These are phyloP conservation scores for Populus deltoides DNA, from an alignment of 345 rosid species.

Conservation along the genomic window DNA sequence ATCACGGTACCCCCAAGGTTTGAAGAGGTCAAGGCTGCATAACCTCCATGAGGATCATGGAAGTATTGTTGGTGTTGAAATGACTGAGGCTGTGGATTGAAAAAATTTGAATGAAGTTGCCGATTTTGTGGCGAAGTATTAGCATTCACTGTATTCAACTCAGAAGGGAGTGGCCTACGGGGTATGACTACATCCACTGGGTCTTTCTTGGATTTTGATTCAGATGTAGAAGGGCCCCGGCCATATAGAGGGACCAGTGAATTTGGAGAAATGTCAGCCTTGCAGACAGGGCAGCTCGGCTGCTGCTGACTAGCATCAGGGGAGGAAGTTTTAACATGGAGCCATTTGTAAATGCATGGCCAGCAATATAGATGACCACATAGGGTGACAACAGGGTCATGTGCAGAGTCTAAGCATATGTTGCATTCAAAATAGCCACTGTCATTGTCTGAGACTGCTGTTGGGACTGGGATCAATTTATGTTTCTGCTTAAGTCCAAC, in stretches of 20 bases:
- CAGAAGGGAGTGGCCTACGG: slow-evolving; percentile 17
- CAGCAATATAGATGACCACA: slow-evolving; percentile 39
- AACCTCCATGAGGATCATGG: slow-evolving; percentile 32
- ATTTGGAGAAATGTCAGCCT: slow-evolving; percentile 17
- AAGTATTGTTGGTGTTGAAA: slow-evolving; percentile 31
- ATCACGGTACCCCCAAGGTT: slow-evolving; percentile 20
- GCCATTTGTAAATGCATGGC: slow-evolving; percentile 38
- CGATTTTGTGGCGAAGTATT: slow-evolving; percentile 17
- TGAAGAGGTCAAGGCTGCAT: slow-evolving; percentile 14
- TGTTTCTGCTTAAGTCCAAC: slow-evolving; percentile 34
- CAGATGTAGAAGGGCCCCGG: slow-evolving; percentile 5
- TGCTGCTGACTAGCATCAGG: slow-evolving; percentile 8
- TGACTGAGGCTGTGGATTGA: slow-evolving; percentile 19
- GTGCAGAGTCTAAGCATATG: slow-evolving; percentile 32
- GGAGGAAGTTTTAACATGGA: slow-evolving; percentile 19
- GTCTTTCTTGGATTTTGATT: slow-evolving; percentile 1
- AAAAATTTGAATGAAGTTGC: slow-evolving; percentile 23
- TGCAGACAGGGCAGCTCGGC: slow-evolving; percentile 35
- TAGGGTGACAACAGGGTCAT: slow-evolving; percentile 36
- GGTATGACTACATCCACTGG: slow-evolving; percentile 9
- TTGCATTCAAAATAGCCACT: slow-evolving; percentile 23
- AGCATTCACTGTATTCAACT: background rate
- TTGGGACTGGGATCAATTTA: slow-evolving; percentile 21
- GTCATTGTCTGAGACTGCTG: slow-evolving; percentile 8
- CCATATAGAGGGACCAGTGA: slow-evolving; percentile 32